Conservation (phyloP, 1,139 yeast genomes). For the Candida frijolesensis region DNA sequence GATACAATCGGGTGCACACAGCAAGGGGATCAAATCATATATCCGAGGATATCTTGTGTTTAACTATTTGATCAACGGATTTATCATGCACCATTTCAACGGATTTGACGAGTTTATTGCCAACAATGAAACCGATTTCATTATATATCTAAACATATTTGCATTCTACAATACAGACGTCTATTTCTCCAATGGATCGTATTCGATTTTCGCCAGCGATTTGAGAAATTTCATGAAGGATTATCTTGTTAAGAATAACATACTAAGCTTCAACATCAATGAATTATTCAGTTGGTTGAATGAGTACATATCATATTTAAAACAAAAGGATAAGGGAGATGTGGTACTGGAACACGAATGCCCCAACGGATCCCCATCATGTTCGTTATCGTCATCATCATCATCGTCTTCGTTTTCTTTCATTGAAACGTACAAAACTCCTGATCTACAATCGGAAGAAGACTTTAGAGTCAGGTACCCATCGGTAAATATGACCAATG, state of each 20-base stretch:
- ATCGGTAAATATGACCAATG: background rate
- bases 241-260: slow-evolving; percentile 33
- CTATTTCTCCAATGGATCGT: slow-evolving; percentile 22
- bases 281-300: slow-evolving; percentile 45
- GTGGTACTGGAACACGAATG: background rate
- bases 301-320: slow-evolving; percentile 43
- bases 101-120: slow-evolving; percentile 48
- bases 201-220: slow-evolving; percentile 25
- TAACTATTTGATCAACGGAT: slow-evolving; percentile 47
- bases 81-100: slow-evolving; percentile 45
- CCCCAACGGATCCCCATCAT: background rate
- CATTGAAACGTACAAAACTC: slow-evolving; percentile 3
- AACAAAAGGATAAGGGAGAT: slow-evolving; percentile 27
- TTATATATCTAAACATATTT: slow-evolving; percentile 46
- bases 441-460: slow-evolving; percentile 5
- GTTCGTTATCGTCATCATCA: background rate
- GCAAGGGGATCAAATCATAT: slow-evolving; percentile 27
- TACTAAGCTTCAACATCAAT: slow-evolving; percentile 39
- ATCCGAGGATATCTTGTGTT: slow-evolving; percentile 45
- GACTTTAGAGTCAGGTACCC: slow-evolving; percentile 8
- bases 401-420: slow-evolving; percentile 6
- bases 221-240: slow-evolving; percentile 32
- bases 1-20: slow-evolving; percentile 20
- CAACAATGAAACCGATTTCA: slow-evolving; percentile 42
- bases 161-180: slow-evolving; percentile 43